phyloP scores from a whole-genome alignment of 139 green algal species.

The Microglena sp. region DNA sequence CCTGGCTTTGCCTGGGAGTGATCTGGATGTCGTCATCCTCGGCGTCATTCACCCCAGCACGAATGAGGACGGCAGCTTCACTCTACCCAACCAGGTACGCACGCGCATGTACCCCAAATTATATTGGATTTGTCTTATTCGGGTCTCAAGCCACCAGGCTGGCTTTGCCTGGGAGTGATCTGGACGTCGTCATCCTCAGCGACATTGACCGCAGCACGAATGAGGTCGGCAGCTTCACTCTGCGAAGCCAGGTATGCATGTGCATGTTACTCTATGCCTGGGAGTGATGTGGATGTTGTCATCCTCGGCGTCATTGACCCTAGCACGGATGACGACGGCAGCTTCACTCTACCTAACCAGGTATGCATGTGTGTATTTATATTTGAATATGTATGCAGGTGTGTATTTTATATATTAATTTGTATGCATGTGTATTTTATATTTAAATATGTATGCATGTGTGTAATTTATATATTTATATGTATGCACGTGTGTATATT shows the following conservation, averaged over 20 bases:
- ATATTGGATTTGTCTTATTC: no score
- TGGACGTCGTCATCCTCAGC: conserved; percentile 41
- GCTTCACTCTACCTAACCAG: neutral
- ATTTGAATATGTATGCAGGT: neutral
- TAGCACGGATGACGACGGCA: neutral
- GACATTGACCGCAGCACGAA: conserved; percentile 1
- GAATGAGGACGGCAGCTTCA: neutral
- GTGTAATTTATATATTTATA: no score
- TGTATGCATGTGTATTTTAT: no score
- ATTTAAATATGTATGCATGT: no score
- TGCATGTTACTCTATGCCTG: neutral
- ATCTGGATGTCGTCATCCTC: conserved; percentile 54
- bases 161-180: conserved; percentile 56
- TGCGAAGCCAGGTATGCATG: neutral
- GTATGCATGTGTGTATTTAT: neutral
- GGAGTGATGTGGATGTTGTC: no score
- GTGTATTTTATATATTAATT: no score
- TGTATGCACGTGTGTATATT: no score
- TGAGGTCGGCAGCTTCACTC: neutral
- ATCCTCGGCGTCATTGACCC: no score
- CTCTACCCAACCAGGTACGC: neutral
- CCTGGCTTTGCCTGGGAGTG: conserved; percentile 56
- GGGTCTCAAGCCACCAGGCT: conserved; percentile 46
- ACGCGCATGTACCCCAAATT: neutral
- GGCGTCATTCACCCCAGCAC: conserved; percentile 6